Conservation (phyloP, 805 yeast species). For the Saccharomycopsis sp. region DNA sequence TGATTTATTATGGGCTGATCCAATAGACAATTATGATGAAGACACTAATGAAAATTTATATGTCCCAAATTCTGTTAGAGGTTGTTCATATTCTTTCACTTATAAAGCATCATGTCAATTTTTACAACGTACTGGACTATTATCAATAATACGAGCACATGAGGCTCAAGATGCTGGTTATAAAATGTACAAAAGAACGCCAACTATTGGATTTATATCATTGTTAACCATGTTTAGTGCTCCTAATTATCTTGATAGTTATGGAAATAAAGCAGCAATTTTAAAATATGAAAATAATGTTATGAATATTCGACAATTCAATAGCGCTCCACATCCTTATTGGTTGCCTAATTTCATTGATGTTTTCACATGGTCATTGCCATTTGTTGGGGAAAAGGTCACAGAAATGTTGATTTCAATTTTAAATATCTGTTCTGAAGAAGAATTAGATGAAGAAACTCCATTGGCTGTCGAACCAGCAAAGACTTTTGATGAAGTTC, state of each 20-base stretch:
- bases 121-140: constrained; percentile 65
- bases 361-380: constrained; percentile 94
- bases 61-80: constrained; percentile 68
- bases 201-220: constrained; percentile 81
- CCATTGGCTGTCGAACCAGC: constrained; percentile 41
- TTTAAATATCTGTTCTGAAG: constrained; percentile 90
- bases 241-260: constrained; percentile 88
- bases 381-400: constrained; percentile 94
- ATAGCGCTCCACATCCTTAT: constrained; percentile 89
- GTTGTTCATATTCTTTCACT: constrained; percentile 88
- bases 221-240: constrained; percentile 90
- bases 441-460: constrained; percentile 76
- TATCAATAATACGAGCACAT: constrained; percentile 90
- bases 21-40: constrained; percentile 80
- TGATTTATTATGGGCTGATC: constrained; percentile 95
- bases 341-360: constrained; percentile 97
- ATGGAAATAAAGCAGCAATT: constrained; percentile 93
- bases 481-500: constrained; percentile 26
- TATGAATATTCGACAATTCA: constrained; percentile 93
- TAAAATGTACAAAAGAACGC: constrained; percentile 84
- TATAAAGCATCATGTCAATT: constrained; percentile 77
- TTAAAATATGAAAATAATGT: constrained; percentile 86
- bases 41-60: constrained; percentile 42
- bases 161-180: constrained; percentile 98
- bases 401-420: constrained; percentile 89